phyloP scores from a whole-genome alignment of 2,329 filamentous ascomycete genomes.

The Cordyceps javanica region DNA sequence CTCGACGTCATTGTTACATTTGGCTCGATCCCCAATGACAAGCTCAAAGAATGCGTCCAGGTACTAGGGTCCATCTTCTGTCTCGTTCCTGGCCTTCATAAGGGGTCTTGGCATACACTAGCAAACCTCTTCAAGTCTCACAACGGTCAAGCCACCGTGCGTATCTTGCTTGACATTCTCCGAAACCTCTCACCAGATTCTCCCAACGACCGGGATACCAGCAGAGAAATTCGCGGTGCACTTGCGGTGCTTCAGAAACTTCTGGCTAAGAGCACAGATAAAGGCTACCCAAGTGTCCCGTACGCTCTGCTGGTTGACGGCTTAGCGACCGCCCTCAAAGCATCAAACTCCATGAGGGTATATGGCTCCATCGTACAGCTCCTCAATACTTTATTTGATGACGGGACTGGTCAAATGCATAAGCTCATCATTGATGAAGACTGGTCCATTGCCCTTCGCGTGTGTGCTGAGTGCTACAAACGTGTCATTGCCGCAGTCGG shows the following conservation, averaged over 20 bases:
- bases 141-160: conserved; percentile 62
- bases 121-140: conserved; percentile 67
- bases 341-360: conserved; percentile 39
- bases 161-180: conserved; percentile 58
- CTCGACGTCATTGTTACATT: conserved; percentile 68
- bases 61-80: conserved; percentile 68
- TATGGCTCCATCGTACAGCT: conserved; percentile 43
- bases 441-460: conserved; percentile 55
- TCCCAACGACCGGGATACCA: conserved; percentile 44
- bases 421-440: conserved; percentile 57
- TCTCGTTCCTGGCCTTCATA: conserved; percentile 53
- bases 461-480: conserved; percentile 50
- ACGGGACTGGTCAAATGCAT: conserved; percentile 46
- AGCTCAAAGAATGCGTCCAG: conserved; percentile 60
- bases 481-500: conserved; percentile 17
- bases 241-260: conserved; percentile 58
- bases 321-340: conserved; percentile 43
- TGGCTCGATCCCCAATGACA: conserved; percentile 58
- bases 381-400: conserved; percentile 50
- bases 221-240: conserved; percentile 55
- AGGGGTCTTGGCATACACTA: conserved; percentile 63
- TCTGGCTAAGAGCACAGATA: conserved; percentile 51
- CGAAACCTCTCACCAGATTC: conserved; percentile 40
- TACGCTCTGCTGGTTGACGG: conserved; percentile 54
- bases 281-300: conserved; percentile 54